Evolutionary conservation across 1,284 basidiomycete genomes (phyloP).

Genomic region (Ganoderma leucocontextum): DNA sequence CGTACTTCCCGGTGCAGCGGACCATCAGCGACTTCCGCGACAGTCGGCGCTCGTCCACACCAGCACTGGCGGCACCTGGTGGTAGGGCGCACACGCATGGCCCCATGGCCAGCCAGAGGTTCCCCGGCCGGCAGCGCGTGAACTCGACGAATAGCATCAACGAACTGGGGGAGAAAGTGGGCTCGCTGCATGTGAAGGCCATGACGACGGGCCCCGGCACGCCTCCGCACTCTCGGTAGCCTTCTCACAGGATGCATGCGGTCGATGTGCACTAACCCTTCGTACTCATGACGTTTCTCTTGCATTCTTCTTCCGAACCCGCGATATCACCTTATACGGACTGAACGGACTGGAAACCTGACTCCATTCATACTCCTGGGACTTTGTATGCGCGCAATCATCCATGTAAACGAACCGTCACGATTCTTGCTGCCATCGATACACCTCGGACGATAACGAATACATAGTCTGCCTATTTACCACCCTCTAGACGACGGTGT

Average conservation of each 20-base stretch:
- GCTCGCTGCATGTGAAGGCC: slow-evolving; percentile 25
- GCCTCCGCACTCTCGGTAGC: slow-evolving; percentile 24
- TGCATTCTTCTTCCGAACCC: neutral
- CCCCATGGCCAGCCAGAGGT: slow-evolving; percentile 11
- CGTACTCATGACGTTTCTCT: neutral
- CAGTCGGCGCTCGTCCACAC: slow-evolving; percentile 12
- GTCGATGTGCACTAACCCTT: neutral
- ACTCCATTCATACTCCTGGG: slow-evolving; percentile 16
- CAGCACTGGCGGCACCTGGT: slow-evolving; percentile 3
- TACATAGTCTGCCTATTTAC: slow-evolving; percentile 29
- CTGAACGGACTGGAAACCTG: slow-evolving; percentile 18
- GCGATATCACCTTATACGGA: slow-evolving; percentile 12
- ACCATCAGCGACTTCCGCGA: slow-evolving; percentile 26
- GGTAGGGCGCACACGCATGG: neutral
- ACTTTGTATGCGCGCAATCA: slow-evolving; percentile 24
- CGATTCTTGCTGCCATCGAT: slow-evolving; percentile 28
- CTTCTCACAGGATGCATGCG: slow-evolving; percentile 1
- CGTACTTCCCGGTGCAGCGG: slow-evolving; percentile 29
- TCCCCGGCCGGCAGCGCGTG: slow-evolving; percentile 27
- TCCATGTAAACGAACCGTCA: slow-evolving; percentile 8
- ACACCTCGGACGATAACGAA: slow-evolving; percentile 26
- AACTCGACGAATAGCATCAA: slow-evolving; percentile 31
- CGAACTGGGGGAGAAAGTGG: slow-evolving; percentile 31
- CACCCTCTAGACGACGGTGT: slow-evolving; percentile 47
- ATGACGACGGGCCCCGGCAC: slow-evolving; percentile 15